Evolutionary conservation across 2,329 filamentous ascomycete species (phyloP), one percentile per base, ranked within the genome.

Genomic region (Drechslerella coelobrocha): DNA sequence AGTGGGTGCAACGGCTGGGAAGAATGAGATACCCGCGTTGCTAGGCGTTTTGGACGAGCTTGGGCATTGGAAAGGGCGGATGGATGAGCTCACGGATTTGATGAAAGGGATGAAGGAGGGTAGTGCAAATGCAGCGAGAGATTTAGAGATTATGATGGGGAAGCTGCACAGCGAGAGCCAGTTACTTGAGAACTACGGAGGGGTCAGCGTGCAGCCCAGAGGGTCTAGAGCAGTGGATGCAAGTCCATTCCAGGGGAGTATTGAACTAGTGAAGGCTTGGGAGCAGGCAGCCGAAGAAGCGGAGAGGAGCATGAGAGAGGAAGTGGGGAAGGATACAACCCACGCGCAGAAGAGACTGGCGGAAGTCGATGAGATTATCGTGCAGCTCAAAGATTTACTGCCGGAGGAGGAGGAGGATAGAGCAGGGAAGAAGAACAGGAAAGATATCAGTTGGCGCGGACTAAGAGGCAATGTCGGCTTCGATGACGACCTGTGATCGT

Each of bases 211-310:
- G n/a, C 34, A 27, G 5, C 51, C 21, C 8, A 57, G 34, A 19
- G 41, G 57, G 2, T 39, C 27, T 26, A 10, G 19, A 12, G 54
- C 47, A 2, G 56, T 45, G 17, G 51, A 61, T n/a, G 48, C 24
- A 1, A 60, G 48, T 17, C 66, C 53, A 12, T 71, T 71, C 29
- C 59, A 63, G 2, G 29, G 48, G 0, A 63, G 66, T 19, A 48
- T 63, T 45, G 66, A 63, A 24, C 39, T 71, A 5, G 66, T 59
- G 29, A 71, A 53, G 41, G 39, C 51, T 8, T 71, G 66, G 66
- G 66, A 71, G 45, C n/a, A 26, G 24, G 66, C 66, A 17, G 66
- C 66, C n/a, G 66, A 63, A 26, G 66, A 71, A 17, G 66, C 66
- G 19, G 66, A 71, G 59, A 48, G 27, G 51, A 63, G 23, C 26